Conservation (phyloP, 2,329 filamentous ascomycete species). For the Leptographium lundbergii region DNA sequence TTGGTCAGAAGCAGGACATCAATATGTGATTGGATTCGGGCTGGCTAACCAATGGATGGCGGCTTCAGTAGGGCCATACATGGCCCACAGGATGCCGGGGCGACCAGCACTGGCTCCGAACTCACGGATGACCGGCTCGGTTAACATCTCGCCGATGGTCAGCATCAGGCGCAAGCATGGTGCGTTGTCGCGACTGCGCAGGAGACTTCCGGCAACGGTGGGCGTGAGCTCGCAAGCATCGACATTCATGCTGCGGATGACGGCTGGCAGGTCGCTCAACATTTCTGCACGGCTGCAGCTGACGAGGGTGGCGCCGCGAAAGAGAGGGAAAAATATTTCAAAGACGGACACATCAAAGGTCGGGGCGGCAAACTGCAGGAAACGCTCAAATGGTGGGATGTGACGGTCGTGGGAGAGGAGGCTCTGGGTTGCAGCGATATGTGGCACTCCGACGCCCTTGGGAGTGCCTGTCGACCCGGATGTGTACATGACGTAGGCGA, state of each 20-base stretch:
- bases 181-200: conserved; percentile 53
- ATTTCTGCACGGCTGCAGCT: conserved; percentile 56
- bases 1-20: neutral
- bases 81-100: conserved; percentile 66
- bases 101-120: conserved; percentile 50
- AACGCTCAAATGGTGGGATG: conserved; percentile 64
- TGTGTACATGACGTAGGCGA: conserved; percentile 90
- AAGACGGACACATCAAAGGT: conserved; percentile 94
- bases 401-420: conserved; percentile 68
- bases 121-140: conserved; percentile 59
- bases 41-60: conserved; percentile 61
- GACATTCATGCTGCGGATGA: conserved; percentile 51
- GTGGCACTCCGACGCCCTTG: conserved; percentile 76
- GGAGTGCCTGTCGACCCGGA: conserved; percentile 81
- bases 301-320: conserved; percentile 60
- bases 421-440: conserved; percentile 68
- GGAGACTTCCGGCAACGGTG: conserved; percentile 67
- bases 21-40: neutral
- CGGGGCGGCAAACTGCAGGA: conserved; percentile 83
- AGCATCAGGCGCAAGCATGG: conserved; percentile 59
- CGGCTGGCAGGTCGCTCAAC: conserved; percentile 59
- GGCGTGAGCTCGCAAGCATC: conserved; percentile 86
- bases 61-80: conserved; percentile 91
- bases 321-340: conserved; percentile 83
- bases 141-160: conserved; percentile 91